Conservation (phyloP, 2,329 filamentous ascomycete genomes). For the Colletotrichum spinosum region DNA sequence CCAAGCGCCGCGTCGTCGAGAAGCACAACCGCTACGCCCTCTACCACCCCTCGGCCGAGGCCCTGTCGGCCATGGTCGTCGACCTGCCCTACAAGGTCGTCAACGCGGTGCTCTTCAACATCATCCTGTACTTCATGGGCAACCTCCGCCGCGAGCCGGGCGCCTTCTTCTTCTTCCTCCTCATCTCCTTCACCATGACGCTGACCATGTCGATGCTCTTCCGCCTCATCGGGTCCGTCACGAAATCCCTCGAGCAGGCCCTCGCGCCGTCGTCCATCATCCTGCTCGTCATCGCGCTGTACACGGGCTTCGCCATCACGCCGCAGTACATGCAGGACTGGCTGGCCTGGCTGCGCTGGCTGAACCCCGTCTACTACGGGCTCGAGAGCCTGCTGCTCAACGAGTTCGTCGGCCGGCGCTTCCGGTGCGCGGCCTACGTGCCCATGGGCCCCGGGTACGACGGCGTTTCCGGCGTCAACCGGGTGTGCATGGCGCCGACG, state of each 20-base stretch:
- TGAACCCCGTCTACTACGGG: conserved; percentile 71
- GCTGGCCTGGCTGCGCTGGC: conserved; percentile 72
- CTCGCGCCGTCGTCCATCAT: conserved; percentile 64
- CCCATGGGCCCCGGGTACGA: conserved; percentile 45
- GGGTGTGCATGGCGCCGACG: conserved; percentile 61
- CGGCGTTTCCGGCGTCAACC: conserved; percentile 42
- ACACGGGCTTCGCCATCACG: conserved; percentile 61
- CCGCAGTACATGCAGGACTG: conserved; percentile 58
- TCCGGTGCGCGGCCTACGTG: conserved; percentile 56
- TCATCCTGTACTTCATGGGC: conserved; percentile 56
- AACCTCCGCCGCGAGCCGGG: conserved; percentile 61
- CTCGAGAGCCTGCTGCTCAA: conserved; percentile 74
- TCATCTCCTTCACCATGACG: conserved; percentile 69
- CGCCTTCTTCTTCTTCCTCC: conserved; percentile 74
- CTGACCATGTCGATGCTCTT: conserved; percentile 76
- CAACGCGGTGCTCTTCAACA: conserved; percentile 50
- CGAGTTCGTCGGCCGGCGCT: conserved; percentile 64
- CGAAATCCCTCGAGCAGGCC: conserved; percentile 63
- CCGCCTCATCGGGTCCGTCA: conserved; percentile 54
- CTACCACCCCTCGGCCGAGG: conserved; percentile 51
- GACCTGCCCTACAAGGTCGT: conserved; percentile 50
- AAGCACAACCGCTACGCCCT: conserved; percentile 55
- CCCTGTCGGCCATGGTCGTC: conserved; percentile 40
- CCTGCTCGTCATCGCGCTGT: conserved; percentile 56
- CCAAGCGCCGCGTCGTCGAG: conserved; percentile 51